A percentile compares a stretch with the other conserved stretches of the same genome.
Conservation (phyloP, 2,329 filamentous ascomycete genomes). For the Cadophora malorum region DNA sequence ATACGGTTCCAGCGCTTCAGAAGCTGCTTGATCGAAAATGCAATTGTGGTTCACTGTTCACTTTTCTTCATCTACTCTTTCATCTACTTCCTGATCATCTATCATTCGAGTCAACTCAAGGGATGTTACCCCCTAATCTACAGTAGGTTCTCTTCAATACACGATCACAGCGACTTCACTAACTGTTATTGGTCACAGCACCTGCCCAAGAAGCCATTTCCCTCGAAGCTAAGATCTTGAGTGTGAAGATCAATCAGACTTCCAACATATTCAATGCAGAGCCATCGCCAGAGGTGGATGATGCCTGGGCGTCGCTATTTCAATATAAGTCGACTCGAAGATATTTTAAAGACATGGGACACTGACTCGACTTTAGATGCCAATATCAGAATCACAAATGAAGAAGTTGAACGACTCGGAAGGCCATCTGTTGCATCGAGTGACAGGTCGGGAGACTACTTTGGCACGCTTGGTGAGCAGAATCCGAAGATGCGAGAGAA, state of each 20-base stretch:
- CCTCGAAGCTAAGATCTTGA: conserved; percentile 6
- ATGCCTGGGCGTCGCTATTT: conserved; percentile 10
- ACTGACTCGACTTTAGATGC: background rate
- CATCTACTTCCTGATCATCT: background rate
- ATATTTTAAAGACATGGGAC: background rate
- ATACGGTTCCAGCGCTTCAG: background rate
- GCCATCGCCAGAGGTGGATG: conserved; percentile 13
- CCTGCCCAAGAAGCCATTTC: background rate
- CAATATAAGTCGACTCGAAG: background rate
- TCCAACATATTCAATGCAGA: conserved; percentile 13
- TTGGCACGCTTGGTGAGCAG: conserved; percentile 11
- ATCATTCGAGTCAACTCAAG: background rate
- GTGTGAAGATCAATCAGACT: conserved; percentile 13
- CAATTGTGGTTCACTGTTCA: background rate
- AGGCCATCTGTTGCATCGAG: background rate
- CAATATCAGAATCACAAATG: conserved; percentile 8
- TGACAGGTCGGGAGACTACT: conserved; percentile 14
- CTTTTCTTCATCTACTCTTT: background rate
- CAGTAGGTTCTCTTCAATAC: background rate
- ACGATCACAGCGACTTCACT: background rate
- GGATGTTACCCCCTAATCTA: background rate
- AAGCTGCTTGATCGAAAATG: background rate
- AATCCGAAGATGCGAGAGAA: background rate
- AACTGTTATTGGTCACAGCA: background rate
- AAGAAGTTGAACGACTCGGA: background rate